A percentile compares a stretch with the other conserved stretches of the same genome.
Evolutionary conservation across 768 basidiomycete genomes (phyloP).

Genomic region (Pulveroboletus sp.): DNA sequence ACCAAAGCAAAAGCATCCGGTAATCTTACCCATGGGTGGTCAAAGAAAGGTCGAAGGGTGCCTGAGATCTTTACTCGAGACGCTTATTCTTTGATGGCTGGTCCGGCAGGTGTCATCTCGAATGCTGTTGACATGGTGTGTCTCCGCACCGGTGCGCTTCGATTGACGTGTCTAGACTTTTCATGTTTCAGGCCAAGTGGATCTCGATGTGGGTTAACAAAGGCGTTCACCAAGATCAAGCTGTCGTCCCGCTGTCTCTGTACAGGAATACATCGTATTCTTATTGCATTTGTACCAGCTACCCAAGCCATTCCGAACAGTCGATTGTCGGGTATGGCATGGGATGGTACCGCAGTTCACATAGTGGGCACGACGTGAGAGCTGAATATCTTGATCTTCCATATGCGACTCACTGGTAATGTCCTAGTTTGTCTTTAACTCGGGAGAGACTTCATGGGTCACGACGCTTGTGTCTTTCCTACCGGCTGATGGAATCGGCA

Average conservation of each 20-base stretch:
- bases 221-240: constrained; percentile 31
- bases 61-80: constrained; percentile 33
- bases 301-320: constrained; percentile 8
- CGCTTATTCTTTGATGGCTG: constrained; percentile 26
- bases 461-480: constrained; percentile 31
- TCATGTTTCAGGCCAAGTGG: constrained; percentile 37
- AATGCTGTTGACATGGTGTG: constrained; percentile 42
- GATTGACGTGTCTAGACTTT: not conserved
- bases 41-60: constrained; percentile 29
- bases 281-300: constrained; percentile 21
- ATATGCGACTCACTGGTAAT: not conserved
- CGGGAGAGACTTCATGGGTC: constrained; percentile 35
- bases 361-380: constrained; percentile 40
- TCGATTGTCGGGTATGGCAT: constrained; percentile 40
- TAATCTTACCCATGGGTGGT: constrained; percentile 34
- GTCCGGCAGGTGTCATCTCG: constrained; percentile 43
- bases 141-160: not conserved
- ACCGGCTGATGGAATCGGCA: constrained; percentile 35
- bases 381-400: not conserved
- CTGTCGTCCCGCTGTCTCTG: constrained; percentile 31
- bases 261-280: constrained; percentile 32
- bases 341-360: constrained; percentile 41
- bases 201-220: constrained; percentile 31
- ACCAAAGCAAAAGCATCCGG: constrained; percentile 32
- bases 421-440: constrained; percentile 34